Evolutionary conservation across 768 basidiomycete genomes (phyloP).

Genomic region (Russula sp.): DNA sequence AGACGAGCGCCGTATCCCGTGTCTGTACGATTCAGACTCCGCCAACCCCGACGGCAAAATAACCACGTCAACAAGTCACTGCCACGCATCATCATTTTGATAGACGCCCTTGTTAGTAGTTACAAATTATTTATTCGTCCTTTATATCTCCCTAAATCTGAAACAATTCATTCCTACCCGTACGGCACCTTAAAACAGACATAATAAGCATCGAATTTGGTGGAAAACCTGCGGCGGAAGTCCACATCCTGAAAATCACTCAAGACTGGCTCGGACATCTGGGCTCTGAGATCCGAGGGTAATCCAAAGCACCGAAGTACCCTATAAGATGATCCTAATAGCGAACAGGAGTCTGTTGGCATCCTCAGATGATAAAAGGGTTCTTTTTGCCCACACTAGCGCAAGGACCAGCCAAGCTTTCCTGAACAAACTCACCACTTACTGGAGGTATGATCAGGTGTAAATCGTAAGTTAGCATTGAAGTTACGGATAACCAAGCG

Average conservation of each 20-base stretch:
- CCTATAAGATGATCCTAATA: background rate
- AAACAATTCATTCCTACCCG: too few relatives aligned
- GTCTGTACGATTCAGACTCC: conserved; percentile 21
- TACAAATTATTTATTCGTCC: too few relatives aligned
- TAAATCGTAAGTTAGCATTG: conserved; percentile 29
- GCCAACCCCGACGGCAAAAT: conserved; percentile 16
- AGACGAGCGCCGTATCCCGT: conserved; percentile 4
- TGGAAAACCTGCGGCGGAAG: background rate
- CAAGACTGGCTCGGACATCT: background rate
- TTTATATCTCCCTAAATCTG: too few relatives aligned
- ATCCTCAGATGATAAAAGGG: background rate
- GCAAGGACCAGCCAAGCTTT: too few relatives aligned
- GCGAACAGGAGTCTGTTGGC: too few relatives aligned
- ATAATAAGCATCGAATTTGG: background rate
- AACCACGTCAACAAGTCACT: background rate
- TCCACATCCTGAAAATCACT: background rate
- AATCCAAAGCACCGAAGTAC: background rate
- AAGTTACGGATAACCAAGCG: conserved; percentile 29
- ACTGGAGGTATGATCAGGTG: background rate
- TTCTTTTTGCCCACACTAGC: background rate
- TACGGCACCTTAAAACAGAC: background rate
- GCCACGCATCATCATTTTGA: background rate
- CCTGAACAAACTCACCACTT: too few relatives aligned
- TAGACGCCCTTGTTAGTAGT: background rate
- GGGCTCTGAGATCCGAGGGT: background rate